Conservation (phyloP, 2,329 filamentous ascomycete species). For the Byssoonygena ceratinophila region DNA sequence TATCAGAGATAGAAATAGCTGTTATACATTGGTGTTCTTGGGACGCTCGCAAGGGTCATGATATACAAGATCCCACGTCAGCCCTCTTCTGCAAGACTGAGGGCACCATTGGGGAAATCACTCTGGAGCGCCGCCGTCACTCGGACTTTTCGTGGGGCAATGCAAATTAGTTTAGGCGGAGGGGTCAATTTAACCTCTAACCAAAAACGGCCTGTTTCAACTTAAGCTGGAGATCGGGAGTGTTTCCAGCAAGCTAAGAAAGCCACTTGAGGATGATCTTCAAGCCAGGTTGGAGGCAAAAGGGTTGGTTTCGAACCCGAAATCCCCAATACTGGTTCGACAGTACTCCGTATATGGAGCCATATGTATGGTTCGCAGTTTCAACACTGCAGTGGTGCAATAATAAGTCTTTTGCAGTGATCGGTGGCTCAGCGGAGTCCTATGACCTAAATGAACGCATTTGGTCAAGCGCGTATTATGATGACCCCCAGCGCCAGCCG, state of each 20-base stretch:
- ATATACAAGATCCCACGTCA: no score
- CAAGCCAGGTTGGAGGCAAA: neutral
- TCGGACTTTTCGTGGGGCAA: no score
- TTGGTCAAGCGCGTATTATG: neutral
- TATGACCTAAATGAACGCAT: constrained; percentile 6
- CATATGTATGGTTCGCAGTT: no score
- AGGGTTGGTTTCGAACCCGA: neutral
- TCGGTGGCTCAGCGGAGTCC: neutral
- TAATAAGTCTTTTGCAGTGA: neutral
- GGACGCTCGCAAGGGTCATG: no score
- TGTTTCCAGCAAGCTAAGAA: neutral
- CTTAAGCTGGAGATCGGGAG: neutral
- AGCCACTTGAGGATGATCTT: constrained; percentile 5
- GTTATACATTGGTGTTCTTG: no score
- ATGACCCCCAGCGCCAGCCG: no score
- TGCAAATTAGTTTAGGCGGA: neutral
- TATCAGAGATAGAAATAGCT: neutral
- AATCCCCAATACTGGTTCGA: no score
- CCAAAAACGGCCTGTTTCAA: constrained; percentile 8
- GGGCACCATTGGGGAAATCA: neutral
- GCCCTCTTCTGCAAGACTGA: no score
- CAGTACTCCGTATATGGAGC: no score
- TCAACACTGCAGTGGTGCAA: neutral
- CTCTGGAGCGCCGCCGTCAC: no score
- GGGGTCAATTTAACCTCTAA: neutral